Evolutionary conservation across 148 eudicot genomes (phyloP).

Genomic region (Rhododendron vialii): DNA sequence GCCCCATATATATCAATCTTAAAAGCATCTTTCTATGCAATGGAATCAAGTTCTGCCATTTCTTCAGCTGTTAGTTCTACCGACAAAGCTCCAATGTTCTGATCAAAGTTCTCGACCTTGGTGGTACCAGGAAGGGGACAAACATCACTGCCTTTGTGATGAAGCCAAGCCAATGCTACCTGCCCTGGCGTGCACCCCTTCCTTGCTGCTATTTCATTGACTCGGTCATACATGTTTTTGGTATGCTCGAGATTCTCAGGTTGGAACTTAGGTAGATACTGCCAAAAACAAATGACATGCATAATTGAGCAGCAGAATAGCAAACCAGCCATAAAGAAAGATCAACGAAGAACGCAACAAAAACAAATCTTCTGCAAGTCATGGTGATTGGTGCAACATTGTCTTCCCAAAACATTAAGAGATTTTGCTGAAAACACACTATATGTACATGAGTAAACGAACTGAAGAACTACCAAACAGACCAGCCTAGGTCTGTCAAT

Average conservation of each 20-base stretch:
- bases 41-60: conserved; percentile 16
- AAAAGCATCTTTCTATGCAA: not conserved
- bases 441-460: not conserved
- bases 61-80: conserved; percentile 12
- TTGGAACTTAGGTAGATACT: conserved; percentile 12
- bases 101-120: conserved; percentile 13
- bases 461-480: not conserved
- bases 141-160: conserved; percentile 13
- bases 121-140: conserved; percentile 21
- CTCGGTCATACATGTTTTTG: conserved; percentile 11
- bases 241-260: conserved; percentile 12
- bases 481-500: not conserved
- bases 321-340: not conserved
- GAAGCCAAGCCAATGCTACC: conserved; percentile 20
- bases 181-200: conserved; percentile 17
- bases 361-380: not conserved
- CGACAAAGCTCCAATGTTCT: conserved; percentile 15
- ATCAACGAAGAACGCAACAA: not conserved
- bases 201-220: conserved; percentile 9
- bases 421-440: not conserved
- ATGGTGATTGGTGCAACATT: not conserved
- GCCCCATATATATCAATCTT: not conserved
- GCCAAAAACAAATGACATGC: not conserved
- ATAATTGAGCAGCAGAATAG: not conserved
- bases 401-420: not conserved